Evolutionary conservation across 2,329 filamentous ascomycete species (phyloP).

Genomic region (Cercospora citrullina): DNA sequence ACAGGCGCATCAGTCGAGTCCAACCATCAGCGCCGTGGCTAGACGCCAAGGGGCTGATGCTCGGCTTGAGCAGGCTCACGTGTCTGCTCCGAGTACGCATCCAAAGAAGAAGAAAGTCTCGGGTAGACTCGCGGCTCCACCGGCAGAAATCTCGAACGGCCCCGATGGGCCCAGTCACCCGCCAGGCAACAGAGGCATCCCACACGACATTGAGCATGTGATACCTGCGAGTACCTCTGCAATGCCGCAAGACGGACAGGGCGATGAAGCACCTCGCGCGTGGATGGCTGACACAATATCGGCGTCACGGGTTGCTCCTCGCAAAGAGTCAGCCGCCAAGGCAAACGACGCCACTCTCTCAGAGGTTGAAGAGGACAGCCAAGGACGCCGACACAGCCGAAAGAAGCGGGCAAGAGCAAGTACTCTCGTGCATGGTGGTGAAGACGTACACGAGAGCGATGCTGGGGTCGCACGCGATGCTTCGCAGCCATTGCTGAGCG

Average conservation of each 20-base stretch:
- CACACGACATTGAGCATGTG: not conserved
- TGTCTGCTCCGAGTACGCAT: not conserved
- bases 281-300: not conserved
- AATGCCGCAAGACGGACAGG: not conserved
- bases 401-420: not conserved
- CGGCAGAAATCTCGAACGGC: not conserved
- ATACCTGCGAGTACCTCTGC: not conserved
- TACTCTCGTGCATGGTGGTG: not conserved
- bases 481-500: not conserved
- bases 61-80: not conserved
- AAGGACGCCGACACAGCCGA: not conserved
- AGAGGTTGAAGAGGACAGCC: not conserved
- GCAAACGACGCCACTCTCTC: not conserved
- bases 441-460: not conserved
- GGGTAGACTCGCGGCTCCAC: not conserved
- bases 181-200: not conserved
- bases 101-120: not conserved
- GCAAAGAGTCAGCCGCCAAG: not conserved
- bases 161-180: not conserved
- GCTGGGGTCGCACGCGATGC: not conserved
- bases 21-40: not conserved
- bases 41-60: not conserved
- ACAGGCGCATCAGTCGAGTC: conserved; percentile 5
- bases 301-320: not conserved
- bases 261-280: not conserved